Evolutionary conservation across 1,284 basidiomycete species (phyloP).

Genomic region (Tremellales sp.): DNA sequence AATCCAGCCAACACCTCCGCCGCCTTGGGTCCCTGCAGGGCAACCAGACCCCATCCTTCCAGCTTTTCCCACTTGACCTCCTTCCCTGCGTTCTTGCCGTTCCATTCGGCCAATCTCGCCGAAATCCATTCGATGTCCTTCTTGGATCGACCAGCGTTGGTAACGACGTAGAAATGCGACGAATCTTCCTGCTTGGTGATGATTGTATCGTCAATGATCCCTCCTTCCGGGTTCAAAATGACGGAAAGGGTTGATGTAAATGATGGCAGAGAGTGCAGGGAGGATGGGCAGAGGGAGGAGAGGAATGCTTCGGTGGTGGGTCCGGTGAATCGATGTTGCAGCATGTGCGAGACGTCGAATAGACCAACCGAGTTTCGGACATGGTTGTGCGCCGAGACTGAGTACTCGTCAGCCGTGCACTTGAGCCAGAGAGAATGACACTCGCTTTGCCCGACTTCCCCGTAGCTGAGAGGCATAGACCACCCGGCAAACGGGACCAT

Average conservation of each 20-base stretch:
- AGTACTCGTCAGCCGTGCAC: neutral
- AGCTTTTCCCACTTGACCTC: conserved; percentile 76
- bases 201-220: conserved; percentile 90
- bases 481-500: conserved; percentile 97
- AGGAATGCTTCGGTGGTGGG: conserved; percentile 71
- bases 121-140: conserved; percentile 78
- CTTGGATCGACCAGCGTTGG: conserved; percentile 84
- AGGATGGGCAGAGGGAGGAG: conserved; percentile 78
- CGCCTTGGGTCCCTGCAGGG: conserved; percentile 86
- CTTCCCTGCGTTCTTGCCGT: conserved; percentile 54
- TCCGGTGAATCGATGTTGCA: conserved; percentile 79
- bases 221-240: conserved; percentile 80
- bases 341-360: conserved; percentile 99
- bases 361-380: conserved; percentile 79
- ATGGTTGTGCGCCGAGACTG: conserved; percentile 88
- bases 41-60: conserved; percentile 82
- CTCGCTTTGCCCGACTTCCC: conserved; percentile 73
- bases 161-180: conserved; percentile 87
- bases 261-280: conserved; percentile 61
- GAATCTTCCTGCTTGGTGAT: conserved; percentile 76
- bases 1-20: conserved; percentile 70
- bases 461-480: conserved; percentile 89
- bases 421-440: conserved; percentile 4
- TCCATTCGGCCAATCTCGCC: conserved; percentile 69
- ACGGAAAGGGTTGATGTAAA: conserved; percentile 81